Evolutionary conservation across 1,284 basidiomycete genomes (phyloP), one percentile per base, ranked within the genome.

Genomic region (Lentinula novae-zelandiae): DNA sequence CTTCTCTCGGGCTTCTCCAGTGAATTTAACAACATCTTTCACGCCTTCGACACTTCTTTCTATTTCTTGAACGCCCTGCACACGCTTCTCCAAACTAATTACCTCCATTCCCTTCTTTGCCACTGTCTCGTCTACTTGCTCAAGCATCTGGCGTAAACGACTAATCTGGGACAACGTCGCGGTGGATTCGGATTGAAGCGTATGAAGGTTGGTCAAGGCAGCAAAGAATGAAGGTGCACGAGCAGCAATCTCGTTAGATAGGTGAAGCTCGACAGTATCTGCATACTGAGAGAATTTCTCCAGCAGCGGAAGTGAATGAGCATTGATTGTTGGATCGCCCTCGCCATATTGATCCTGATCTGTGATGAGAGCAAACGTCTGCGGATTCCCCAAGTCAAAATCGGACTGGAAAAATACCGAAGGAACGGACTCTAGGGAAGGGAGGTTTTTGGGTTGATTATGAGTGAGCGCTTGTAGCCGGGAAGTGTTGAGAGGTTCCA

Each of bases 201-300:
- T 90, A 69, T 98, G 93, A 10, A 99, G 80, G 71, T 98, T 98
- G 8, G 93, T 87, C 22, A 99, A 84, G 1, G 96, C 97, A 0
- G 95, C 92, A 70, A 99, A 99, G 83, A 99, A 99, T 2, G 94
- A 95, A 0, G 92, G 86, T 0, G 94, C 94, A 4, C 96, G 90
- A 9, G 90, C 77, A 6, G 92, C 91, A 60, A 99, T 97, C 75
- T 98, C 96, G 66, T 89, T 87, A 13, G 97, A 86, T 58, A 99
- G 89, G 71, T 99, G 96, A 65, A 95, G 89, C 70, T 99, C 96
- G 63, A 99, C 86, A 1, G 92, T 92, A 72, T 98, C 97, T 6
- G 96, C 90, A 69, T 98, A 92, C 63, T 95, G 90, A 12, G 94
- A 95, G 60, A 98, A 85, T 69, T 89, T 90, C 70, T 98, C 95